A percentile compares a stretch with the other conserved stretches of the same genome.
Evolutionary conservation across 2,329 filamentous ascomycete species (phyloP).

Genomic region (Coniosporium tulheliwenetii): DNA sequence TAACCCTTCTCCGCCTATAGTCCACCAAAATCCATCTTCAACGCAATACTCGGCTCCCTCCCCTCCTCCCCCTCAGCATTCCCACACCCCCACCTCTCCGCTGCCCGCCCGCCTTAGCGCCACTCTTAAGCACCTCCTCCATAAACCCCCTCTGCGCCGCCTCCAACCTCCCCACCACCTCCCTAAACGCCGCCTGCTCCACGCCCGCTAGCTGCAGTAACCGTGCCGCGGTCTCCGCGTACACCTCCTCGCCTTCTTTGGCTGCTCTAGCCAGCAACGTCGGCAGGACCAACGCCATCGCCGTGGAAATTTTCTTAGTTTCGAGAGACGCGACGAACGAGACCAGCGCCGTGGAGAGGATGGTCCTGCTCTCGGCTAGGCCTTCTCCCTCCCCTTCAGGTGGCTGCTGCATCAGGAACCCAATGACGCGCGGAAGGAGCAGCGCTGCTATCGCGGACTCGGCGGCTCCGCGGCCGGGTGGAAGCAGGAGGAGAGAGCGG

Average conservation of each 20-base stretch:
- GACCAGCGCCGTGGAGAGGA: conserved; percentile 60
- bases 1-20: too few relatives aligned
- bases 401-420: conserved; percentile 49
- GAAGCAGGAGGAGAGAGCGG: conserved; percentile 61
- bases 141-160: conserved; percentile 58
- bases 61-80: conserved; percentile 35
- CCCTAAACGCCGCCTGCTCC: conserved; percentile 59
- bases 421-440: conserved; percentile 58
- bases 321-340: conserved; percentile 43
- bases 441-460: conserved; percentile 61
- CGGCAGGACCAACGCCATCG: conserved; percentile 63
- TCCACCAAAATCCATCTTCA: conserved; percentile 75
- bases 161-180: conserved; percentile 55
- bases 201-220: conserved; percentile 68
- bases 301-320: conserved; percentile 32
- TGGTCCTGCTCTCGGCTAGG: conserved; percentile 55
- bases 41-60: conserved; percentile 62
- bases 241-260: conserved; percentile 40
- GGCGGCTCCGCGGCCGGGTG: conserved; percentile 34
- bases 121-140: conserved; percentile 61
- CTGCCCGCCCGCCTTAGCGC: conserved; percentile 27
- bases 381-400: conserved; percentile 46
- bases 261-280: conserved; percentile 58
- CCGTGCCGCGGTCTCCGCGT: conserved; percentile 58
- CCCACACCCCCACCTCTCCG: conserved; percentile 15